Evolutionary conservation across 1,139 yeast species (phyloP).

Genomic region (Tardiomyces digboiensis): DNA sequence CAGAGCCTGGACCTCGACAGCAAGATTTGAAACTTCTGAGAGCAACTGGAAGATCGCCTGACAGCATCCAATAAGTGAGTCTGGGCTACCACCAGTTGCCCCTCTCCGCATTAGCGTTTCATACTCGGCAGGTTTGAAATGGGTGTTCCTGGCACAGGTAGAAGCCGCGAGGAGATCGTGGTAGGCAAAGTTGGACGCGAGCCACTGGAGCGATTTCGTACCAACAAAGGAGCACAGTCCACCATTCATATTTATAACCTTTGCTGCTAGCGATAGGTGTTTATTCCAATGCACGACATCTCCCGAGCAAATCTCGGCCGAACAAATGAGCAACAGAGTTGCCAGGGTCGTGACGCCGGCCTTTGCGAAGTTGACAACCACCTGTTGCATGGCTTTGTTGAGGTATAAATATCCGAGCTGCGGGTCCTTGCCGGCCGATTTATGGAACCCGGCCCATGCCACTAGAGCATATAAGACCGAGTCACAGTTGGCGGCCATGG

Average conservation of each 20-base stretch:
- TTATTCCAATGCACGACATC: conserved; percentile 64
- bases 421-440: conserved; percentile 36
- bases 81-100: conserved; percentile 31
- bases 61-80: conserved; percentile 66
- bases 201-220: conserved; percentile 58
- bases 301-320: conserved; percentile 68
- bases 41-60: conserved; percentile 54
- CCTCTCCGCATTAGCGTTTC: conserved; percentile 34
- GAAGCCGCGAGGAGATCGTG: conserved; percentile 68
- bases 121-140: conserved; percentile 32
- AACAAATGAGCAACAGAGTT: conserved; percentile 53
- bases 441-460: conserved; percentile 71
- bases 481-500: conserved; percentile 60
- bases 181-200: conserved; percentile 72
- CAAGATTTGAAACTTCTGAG: conserved; percentile 60
- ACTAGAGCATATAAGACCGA: conserved; percentile 62
- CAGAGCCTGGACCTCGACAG: conserved; percentile 33
- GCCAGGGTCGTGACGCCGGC: conserved; percentile 42
- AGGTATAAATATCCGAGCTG: conserved; percentile 25
- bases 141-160: conserved; percentile 24
- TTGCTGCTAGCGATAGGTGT: conserved; percentile 52
- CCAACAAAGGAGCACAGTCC: conserved; percentile 42
- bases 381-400: conserved; percentile 23
- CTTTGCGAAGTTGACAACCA: conserved; percentile 12
- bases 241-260: conserved; percentile 45